Evolutionary conservation across 495 filamentous ascomycete species (phyloP).

Genomic region (Pseudoneurospora amorphoporcata): DNA sequence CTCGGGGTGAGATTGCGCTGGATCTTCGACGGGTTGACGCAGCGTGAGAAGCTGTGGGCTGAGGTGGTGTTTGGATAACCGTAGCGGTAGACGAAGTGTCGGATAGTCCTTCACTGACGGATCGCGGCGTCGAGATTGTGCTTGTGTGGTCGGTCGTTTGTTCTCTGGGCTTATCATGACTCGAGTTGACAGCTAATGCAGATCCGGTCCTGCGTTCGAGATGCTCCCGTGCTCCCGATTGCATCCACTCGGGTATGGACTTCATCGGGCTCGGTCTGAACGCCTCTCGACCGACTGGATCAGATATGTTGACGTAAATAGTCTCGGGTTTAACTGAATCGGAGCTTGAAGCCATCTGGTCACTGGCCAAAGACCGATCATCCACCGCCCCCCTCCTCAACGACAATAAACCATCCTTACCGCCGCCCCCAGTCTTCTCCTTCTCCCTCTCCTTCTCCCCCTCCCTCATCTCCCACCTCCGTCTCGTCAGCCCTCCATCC

Average conservation of each 20-base stretch:
- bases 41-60: background rate
- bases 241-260: constrained; percentile 38
- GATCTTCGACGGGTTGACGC: background rate
- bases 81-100: background rate
- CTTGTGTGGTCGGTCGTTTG: background rate
- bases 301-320: constrained; percentile 31
- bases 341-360: background rate
- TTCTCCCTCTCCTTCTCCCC: constrained; percentile 3
- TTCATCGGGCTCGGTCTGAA: constrained; percentile 36
- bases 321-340: constrained; percentile 4
- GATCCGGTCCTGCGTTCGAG: background rate
- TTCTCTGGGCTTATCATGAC: background rate
- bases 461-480: constrained; percentile 18
- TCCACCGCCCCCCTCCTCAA: background rate
- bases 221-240: constrained; percentile 2
- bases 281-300: constrained; percentile 27
- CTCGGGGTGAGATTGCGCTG: background rate
- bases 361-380: background rate
- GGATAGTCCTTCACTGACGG: background rate
- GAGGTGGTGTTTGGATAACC: background rate
- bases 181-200: background rate
- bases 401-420: background rate
- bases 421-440: constrained; percentile 2
- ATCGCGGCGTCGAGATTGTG: background rate
- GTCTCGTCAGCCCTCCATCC: constrained; percentile 17